These are phyloP conservation scores for Suillus plorans DNA, from an alignment of 768 basidiomycete genomes.

Conservation along the genomic window DNA sequence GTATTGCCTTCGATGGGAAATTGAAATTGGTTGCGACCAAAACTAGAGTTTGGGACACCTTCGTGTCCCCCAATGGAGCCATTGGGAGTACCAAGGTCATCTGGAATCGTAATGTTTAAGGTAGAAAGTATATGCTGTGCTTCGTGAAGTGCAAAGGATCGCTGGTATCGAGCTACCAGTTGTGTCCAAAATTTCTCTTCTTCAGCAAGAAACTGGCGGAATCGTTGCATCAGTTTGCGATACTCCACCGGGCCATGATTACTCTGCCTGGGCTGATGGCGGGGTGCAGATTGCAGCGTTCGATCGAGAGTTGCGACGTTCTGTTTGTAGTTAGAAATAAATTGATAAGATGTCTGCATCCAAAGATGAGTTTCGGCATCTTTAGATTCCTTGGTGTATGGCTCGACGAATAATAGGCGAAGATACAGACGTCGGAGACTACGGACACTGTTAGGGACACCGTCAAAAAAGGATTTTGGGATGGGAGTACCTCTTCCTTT, in stretches of 20 bases:
- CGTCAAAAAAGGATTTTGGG: conserved; percentile 2
- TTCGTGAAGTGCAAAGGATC: conserved; percentile 69
- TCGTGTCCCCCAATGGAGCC: conserved; percentile 20
- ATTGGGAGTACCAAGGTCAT: conserved; percentile 32
- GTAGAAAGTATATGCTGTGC: conserved; percentile 54
- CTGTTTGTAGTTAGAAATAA: conserved; percentile 83
- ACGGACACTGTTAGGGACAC: conserved; percentile 13
- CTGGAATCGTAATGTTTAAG: conserved; percentile 52
- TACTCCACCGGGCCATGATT: conserved; percentile 73
- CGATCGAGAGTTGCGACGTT: conserved; percentile 68
- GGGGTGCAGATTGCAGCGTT: conserved; percentile 41
- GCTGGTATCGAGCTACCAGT: conserved; percentile 72
- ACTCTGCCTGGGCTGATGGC: conserved; percentile 37
- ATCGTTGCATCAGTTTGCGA: conserved; percentile 83
- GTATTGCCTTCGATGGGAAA: conserved; percentile 60
- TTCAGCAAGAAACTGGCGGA: conserved; percentile 84
- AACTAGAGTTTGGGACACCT: conserved; percentile 17
- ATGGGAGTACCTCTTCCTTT: conserved; percentile 75
- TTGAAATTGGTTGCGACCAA: conserved; percentile 57
- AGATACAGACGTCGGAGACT: conserved; percentile 75
- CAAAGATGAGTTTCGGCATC: conserved; percentile 84
- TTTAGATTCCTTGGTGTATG: conserved; percentile 69
- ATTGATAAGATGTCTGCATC: conserved; percentile 89
- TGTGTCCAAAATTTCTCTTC: conserved; percentile 93
- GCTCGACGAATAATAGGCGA: conserved; percentile 64